Percentiles rank a stretch among this genome's conserved stretches.
Conservation (phyloP, 2,329 filamentous ascomycete species). For the Botrytis porri region DNA sequence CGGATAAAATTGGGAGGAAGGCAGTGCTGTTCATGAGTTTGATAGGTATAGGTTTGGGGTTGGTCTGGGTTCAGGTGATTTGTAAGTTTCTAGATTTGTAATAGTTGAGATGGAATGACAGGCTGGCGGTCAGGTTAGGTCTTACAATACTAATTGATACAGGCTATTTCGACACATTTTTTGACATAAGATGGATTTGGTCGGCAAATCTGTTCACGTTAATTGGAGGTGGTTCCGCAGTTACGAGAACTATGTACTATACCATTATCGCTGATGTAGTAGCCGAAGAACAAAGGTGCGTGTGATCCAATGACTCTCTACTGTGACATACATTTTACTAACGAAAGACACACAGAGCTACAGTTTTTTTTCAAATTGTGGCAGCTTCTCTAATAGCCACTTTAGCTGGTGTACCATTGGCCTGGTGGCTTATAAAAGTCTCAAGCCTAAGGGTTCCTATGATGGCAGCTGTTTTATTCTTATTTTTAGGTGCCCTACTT, state of each 20-base stretch:
- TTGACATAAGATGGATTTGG: conserved; percentile 36
- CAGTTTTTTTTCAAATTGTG: conserved; percentile 35
- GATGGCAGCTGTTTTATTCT: conserved; percentile 16
- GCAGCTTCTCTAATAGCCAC: conserved; percentile 34
- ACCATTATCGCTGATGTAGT: conserved; percentile 41
- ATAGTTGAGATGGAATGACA: neutral
- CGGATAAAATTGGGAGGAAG: conserved; percentile 26
- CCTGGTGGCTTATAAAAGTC: conserved; percentile 38
- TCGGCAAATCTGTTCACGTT: conserved; percentile 32
- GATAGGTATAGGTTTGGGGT: conserved; percentile 16
- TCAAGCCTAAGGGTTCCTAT: conserved; percentile 23
- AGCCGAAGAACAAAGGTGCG: conserved; percentile 35
- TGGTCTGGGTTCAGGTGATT: conserved; percentile 22
- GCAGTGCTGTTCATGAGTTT: conserved; percentile 19
- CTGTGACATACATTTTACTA: neutral
- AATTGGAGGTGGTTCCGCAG: conserved; percentile 39
- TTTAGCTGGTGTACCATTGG: conserved; percentile 38
- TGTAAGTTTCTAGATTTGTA: conserved; percentile 6
- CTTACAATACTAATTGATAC: neutral
- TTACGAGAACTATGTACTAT: conserved; percentile 34
- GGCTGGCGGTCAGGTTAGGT: neutral
- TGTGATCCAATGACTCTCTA: neutral
- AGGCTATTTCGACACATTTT: conserved; percentile 18
- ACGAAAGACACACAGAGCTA: conserved; percentile 32
- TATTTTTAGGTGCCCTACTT: conserved; percentile 16